Base-by-base conservation (phyloP, 2,329 filamentous ascomycete genomes). In the Venturiaceae sp. region DNA sequence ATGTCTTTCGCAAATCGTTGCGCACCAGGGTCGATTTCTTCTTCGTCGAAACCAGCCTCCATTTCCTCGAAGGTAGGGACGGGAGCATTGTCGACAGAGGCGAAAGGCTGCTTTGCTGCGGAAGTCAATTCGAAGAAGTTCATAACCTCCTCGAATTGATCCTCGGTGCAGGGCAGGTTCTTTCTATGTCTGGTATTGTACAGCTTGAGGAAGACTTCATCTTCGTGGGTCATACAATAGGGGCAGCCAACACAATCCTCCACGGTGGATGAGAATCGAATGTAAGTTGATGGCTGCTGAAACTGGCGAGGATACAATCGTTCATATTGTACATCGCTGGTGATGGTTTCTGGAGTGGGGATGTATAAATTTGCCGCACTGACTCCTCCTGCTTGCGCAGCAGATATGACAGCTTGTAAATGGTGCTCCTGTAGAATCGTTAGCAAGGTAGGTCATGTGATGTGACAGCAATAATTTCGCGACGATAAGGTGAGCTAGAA, bases 251-350 rank as follows among this genome's bases (percentile, higher is more conserved):
- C 87, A 67, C 88, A 95, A 74, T 99, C 94, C 75, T 99, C 94
- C 62, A 99, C 92, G 2, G 94, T 99, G 64, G 95, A 92, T 63
- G 94, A 97, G 76, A 95, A 97, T 64, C 92, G 90, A 71, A 99
- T 96, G 74, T 97, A 97, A 62, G 92, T 94, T 62, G 86, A 85
- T 56, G 94, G 91, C 72, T 95, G 87, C 67, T 85, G 82, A 74
- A 92, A 96, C 60, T 79, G 77, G 63, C 83, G 84, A 54, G 87
- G 83, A 71, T 97, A 97, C 66, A 96, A 82, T 67, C 87, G 83
- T 73, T 95, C 90, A 85, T 96, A 99, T 63, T 76, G 78, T 72
- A 81, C 82, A 66, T 78, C 74, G 63, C 30, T 52, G 36, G 57
- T 37, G 19, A 81, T 76, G 62, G 83, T 83, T 66, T 86, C 83